Base-by-base conservation (phyloP, 2,329 filamentous ascomycete species). In the Diaporthe ampelina region DNA sequence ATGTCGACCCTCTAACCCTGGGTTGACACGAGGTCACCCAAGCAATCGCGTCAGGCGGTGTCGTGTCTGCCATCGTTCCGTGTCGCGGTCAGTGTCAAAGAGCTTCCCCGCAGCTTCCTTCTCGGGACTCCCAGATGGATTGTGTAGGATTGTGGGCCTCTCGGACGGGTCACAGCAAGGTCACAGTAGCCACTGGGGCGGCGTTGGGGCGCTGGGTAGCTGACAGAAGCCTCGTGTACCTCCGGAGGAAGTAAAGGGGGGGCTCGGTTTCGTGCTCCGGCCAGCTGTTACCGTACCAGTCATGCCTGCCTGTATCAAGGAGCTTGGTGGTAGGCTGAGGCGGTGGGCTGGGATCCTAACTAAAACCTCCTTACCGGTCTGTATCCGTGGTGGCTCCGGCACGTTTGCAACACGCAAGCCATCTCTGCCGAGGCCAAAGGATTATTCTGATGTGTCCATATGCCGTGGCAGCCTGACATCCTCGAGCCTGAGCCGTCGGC, bases 131-230 rank as follows among this genome's bases (percentile, higher is more conserved):
- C 8, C 24, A 43, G 56, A 65, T 50, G 68, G 52, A 48, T 71
- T 45, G 57, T 59, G 70, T 63, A 72, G 70, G 70, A 72, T 72
- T 63, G 70, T 52, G 70, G 70, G 50, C 57, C 57, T 21, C 54
- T 40, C 32, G 29, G 63, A 5, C n/a, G 15, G 63, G 61, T 67
- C 40, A 43, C 15, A 43, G 40, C 32, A 56, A 50, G 26, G 68
- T 50, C 52, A 32, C 54, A 26, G 57, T 26, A 48, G 54, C 56
- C 24, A 40, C 32, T 54, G 19, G 56, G 29, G 3, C 17, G 69
- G 43, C 50, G 19, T n/a, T 32, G 45, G 45, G 57, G 43, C 50
- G 24, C 32, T 40, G 45, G 45, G 57, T 63, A 37, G 29, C 69
- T 50, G 69, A 71, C 54, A 11, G 69, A 43, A 50, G 37, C 57